Conservation (phyloP, 2,329 filamentous ascomycete species). For the Tothia fuscella region DNA sequence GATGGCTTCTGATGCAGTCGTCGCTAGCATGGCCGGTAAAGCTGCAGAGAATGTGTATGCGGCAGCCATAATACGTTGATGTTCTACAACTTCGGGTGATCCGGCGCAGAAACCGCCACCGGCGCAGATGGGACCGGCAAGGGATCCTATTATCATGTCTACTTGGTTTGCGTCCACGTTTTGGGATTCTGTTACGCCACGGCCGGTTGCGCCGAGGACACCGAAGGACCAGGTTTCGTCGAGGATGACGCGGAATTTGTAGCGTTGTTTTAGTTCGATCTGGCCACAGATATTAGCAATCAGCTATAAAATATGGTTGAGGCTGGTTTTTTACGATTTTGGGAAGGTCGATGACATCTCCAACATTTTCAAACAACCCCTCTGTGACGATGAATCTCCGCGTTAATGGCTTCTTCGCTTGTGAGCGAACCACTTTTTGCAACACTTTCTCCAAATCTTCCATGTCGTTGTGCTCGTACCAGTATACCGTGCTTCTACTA, state of each 20-base stretch:
- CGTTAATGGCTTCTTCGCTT: slow-evolving; percentile 77
- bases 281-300: slow-evolving; percentile 22
- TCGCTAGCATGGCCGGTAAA: slow-evolving; percentile 62
- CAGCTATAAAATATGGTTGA: neutral
- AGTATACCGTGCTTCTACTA: slow-evolving; percentile 77
- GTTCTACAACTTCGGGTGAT: slow-evolving; percentile 80
- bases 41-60: slow-evolving; percentile 95
- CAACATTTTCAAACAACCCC: slow-evolving; percentile 81
- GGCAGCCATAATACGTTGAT: slow-evolving; percentile 85
- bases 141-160: slow-evolving; percentile 93
- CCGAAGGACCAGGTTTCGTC: slow-evolving; percentile 98
- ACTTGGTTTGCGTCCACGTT: slow-evolving; percentile 89
- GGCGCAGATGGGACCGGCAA: slow-evolving; percentile 79
- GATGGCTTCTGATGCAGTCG: slow-evolving; percentile 88
- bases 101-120: slow-evolving; percentile 95
- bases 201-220: slow-evolving; percentile 79
- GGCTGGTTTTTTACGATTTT: slow-evolving; percentile 51
- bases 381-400: slow-evolving; percentile 93
- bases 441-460: slow-evolving; percentile 80
- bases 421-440: slow-evolving; percentile 75
- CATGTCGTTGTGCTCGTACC: slow-evolving; percentile 96
- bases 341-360: slow-evolving; percentile 74
- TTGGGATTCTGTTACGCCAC: slow-evolving; percentile 88
- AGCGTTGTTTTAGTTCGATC: slow-evolving; percentile 86
- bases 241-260: slow-evolving; percentile 95